Conservation (phyloP, 495 filamentous ascomycete species). For the Lasiosphaeris hirsuta region DNA sequence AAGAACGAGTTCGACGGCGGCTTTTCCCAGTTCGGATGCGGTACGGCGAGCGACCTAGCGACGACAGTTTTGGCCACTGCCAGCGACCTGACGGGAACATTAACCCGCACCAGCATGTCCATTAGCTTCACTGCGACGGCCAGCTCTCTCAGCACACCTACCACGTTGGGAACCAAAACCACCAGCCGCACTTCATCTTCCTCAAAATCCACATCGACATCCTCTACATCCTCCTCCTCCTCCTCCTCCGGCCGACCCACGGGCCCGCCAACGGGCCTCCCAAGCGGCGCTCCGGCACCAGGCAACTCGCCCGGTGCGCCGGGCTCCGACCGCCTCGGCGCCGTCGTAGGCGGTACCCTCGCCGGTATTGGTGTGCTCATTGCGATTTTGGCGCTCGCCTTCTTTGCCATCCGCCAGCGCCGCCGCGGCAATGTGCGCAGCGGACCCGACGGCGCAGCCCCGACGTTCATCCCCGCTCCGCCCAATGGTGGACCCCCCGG, state of each 20-base stretch:
- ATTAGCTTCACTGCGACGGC: slow-evolving; percentile 32
- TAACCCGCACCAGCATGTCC: slow-evolving; percentile 30
- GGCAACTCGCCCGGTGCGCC: background rate
- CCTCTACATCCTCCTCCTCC: slow-evolving; percentile 8
- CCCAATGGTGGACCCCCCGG: slow-evolving; percentile 14
- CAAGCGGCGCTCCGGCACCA: slow-evolving; percentile 3
- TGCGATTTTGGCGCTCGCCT: slow-evolving; percentile 26
- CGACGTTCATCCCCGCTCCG: slow-evolving; percentile 31
- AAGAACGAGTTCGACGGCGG: slow-evolving; percentile 47
- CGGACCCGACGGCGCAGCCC: slow-evolving; percentile 4
- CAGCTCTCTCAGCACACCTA: slow-evolving; percentile 33
- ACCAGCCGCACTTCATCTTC: slow-evolving; percentile 18
- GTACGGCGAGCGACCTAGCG: slow-evolving; percentile 40
- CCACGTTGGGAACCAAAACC: slow-evolving; percentile 24
- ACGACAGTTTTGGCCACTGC: slow-evolving; percentile 42
- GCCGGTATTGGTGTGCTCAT: slow-evolving; percentile 36
- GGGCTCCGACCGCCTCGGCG: slow-evolving; percentile 31
- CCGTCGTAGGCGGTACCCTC: slow-evolving; percentile 45
- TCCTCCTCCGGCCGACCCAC: slow-evolving; percentile 11
- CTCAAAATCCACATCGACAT: slow-evolving; percentile 14
- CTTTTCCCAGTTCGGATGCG: slow-evolving; percentile 48
- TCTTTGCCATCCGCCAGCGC: slow-evolving; percentile 32
- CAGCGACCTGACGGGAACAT: slow-evolving; percentile 27
- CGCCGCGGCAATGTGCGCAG: slow-evolving; percentile 25
- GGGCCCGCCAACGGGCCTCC: slow-evolving; percentile 6